A percentile compares a stretch with the other conserved stretches of the same genome.
Evolutionary conservation across 176 grass and related monocot species (phyloP).

Genomic region (Aegilops longissima): DNA sequence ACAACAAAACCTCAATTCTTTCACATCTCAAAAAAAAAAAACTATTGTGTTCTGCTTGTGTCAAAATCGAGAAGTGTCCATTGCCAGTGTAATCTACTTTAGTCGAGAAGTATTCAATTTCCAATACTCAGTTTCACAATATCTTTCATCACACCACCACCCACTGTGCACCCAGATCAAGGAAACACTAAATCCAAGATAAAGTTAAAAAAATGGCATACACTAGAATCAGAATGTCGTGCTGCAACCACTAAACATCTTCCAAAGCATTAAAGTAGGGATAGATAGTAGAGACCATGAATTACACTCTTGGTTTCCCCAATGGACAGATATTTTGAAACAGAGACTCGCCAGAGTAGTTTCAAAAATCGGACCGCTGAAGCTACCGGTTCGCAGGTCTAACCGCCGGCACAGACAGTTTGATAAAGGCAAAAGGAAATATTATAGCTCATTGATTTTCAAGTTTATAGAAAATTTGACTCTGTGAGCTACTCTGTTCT

Average conservation of each 20-base stretch:
- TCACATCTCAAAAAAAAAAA: slow-evolving; percentile 3
- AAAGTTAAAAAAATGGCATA: not conserved
- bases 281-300: not conserved
- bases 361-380: not conserved
- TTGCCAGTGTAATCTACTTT: not conserved
- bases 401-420: not conserved
- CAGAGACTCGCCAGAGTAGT: not conserved
- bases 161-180: not conserved
- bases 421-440: not conserved
- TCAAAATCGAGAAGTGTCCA: not conserved
- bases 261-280: not conserved
- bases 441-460: not conserved
- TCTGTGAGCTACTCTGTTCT: not conserved
- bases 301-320: not conserved
- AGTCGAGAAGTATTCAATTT: not conserved
- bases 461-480: not conserved
- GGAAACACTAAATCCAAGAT: not conserved
- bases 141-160: not conserved
- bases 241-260: not conserved
- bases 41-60: not conserved
- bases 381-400: not conserved
- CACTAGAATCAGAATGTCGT: not conserved
- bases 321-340: not conserved
- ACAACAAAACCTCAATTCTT: not conserved
- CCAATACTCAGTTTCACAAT: not conserved